A percentile compares a stretch with the other conserved stretches of the same genome.
Evolutionary conservation across 345 rosid species (phyloP).

Genomic region (Ailanthus altissimus): DNA sequence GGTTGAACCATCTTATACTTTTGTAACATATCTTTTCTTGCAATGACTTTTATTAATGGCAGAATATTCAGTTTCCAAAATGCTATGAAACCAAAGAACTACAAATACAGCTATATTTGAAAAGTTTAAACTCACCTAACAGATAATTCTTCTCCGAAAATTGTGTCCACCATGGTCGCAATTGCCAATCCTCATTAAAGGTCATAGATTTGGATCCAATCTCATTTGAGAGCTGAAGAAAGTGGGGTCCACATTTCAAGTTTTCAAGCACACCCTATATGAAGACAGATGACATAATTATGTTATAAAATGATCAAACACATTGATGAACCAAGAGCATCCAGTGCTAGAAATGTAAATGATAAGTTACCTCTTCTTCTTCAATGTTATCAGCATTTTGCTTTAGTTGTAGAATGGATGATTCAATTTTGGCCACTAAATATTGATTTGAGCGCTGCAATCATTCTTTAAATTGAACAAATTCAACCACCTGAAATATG

Average conservation of each 20-base stretch:
- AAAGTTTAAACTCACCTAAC: slow-evolving; percentile 51
- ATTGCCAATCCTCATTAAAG: slow-evolving; percentile 84
- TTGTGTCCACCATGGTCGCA: slow-evolving; percentile 99
- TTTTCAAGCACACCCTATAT: slow-evolving; percentile 70
- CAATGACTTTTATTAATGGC: background rate
- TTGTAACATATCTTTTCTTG: background rate
- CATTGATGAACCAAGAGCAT: slow-evolving; percentile 1
- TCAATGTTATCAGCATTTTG: slow-evolving; percentile 71
- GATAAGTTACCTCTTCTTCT: slow-evolving; percentile 64
- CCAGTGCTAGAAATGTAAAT: slow-evolving; percentile 3
- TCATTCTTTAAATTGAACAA: slow-evolving; percentile 89
- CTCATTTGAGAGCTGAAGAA: slow-evolving; percentile 80
- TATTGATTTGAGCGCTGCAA: slow-evolving; percentile 85
- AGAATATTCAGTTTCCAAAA: slow-evolving; percentile 1
- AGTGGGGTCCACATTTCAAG: slow-evolving; percentile 62
- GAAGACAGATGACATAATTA: slow-evolving; percentile 8
- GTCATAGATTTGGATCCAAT: slow-evolving; percentile 66
- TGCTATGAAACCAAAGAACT: slow-evolving; percentile 7
- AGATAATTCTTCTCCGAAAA: slow-evolving; percentile 75
- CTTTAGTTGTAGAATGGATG: slow-evolving; percentile 72
- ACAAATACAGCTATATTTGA: background rate
- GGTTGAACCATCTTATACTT: background rate
- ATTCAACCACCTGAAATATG: slow-evolving; percentile 80
- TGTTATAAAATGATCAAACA: slow-evolving; percentile 14
- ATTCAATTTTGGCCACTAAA: slow-evolving; percentile 70